A percentile compares a stretch with the other conserved stretches of the same genome.
Conservation (phyloP, 176 grass and related monocot species). For the Cenchrus fungigraminus region DNA sequence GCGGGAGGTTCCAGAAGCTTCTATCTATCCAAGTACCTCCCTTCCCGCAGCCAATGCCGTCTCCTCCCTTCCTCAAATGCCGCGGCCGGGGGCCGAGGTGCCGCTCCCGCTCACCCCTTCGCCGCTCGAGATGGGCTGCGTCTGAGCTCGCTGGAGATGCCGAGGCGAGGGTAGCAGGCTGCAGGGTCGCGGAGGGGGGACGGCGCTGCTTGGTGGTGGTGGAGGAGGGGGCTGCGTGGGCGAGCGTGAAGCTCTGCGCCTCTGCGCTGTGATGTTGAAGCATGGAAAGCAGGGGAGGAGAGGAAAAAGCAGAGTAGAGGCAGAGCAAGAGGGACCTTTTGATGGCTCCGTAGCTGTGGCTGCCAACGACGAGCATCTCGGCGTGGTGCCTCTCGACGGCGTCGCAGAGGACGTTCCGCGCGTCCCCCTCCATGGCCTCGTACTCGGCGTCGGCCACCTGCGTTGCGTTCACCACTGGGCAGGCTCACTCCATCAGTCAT, state of each 20-base stretch:
- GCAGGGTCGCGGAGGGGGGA: background rate
- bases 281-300: too few species aligned
- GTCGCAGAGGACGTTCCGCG: too few species aligned
- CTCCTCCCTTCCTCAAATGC: background rate
- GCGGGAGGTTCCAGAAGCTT: slow-evolving; percentile 27
- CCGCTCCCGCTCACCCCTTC: background rate
- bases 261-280: slow-evolving; percentile 19
- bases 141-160: background rate
- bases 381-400: too few species aligned
- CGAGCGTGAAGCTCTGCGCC: slow-evolving; percentile 38
- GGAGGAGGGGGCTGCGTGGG: slow-evolving; percentile 11
- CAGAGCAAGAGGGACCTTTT: too few species aligned
- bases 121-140: background rate
- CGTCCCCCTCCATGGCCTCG: too few species aligned
- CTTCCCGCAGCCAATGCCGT: slow-evolving; percentile 30
- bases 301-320: too few species aligned
- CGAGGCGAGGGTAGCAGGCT: background rate
- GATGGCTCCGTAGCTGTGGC: too few species aligned
- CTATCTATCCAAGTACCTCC: background rate
- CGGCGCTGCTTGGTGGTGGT: background rate
- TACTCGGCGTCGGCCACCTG: too few species aligned
- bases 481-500: too few species aligned
- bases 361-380: too few species aligned
- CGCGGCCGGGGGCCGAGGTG: background rate
- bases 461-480: too few species aligned